Evolutionary conservation across 2,329 filamentous ascomycete genomes (phyloP), one percentile per base, ranked within the genome.

Genomic region (Dothidotthia symphoricarpi): DNA sequence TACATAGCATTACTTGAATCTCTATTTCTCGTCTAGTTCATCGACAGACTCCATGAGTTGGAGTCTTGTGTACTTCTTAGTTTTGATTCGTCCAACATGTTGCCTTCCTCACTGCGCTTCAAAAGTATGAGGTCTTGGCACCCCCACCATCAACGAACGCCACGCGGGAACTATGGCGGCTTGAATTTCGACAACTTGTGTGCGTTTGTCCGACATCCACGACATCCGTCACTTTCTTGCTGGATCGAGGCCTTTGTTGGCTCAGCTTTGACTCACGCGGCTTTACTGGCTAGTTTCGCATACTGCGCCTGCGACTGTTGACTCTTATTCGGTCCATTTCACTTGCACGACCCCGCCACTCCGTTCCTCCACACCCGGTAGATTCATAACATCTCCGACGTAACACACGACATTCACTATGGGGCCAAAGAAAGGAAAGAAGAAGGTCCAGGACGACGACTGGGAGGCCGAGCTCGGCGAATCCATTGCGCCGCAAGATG

Each of bases 391-490:
- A 27, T 17, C 28, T 11, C 15, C 28, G 16, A 24, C 31, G 29
- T 28, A 15, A 22, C 36, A 29, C 25, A 31, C 32, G 13, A 28
- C 37, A 26, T 25, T 36, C 69, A 75, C 69, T 45, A 97, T 96
- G 91, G 74, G 90, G 63, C 90, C 90, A 47, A 96, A 96, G 76
- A 96, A 95, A 80, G 85, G 84, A 67, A 86, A 83, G 71, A 94
- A 91, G 77, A 83, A 83, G 69, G 83, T 82, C 67, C 81, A 86
- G 64, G 88, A 95, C 62, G 89, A 95, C 64, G 88, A 96, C 76
- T 96, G 91, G 91, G 93, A 97, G 69, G 83, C 86, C 39, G 89
- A 95, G 49, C 76, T 96, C 38, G 90, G 89, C 60, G 91, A 96
- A 73, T 74, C 76, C 45, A 77, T 82, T 60, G 79, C 80, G 49